Evolutionary conservation across 2,329 filamentous ascomycete species (phyloP), one percentile per base, ranked within the genome.

Genomic region (Intubia oerlemansii): DNA sequence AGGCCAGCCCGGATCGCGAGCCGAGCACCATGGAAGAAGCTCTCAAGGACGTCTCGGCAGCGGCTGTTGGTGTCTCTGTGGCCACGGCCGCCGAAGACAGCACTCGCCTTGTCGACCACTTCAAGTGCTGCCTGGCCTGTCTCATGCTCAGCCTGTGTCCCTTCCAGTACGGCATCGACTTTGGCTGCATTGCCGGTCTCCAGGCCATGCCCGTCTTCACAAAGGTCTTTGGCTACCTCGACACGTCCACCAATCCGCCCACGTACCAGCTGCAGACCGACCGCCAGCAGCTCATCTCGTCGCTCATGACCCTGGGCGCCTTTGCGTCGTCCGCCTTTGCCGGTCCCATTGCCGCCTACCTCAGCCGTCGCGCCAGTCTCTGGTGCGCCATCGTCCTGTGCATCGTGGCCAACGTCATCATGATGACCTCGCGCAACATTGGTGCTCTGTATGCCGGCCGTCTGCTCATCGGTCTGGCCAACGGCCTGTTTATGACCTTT

Each of bases 401-500:
- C 36, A 52, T 48, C 35, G 44, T 59, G 4, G 49, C 61, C 11
- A 66, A 66, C 35, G 46, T 64, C 12, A 51, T 66, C 38, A 67
- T 67, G 62, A 66, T 67, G 59, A 51, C 55, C 4, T 64, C 59
- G 0, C 53, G 50, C 6, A 42, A 48, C 31, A 63, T 69, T 21
- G 58, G 51, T 11, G 59, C 53, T 1, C 53, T 69, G 5, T 67
- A 69, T 32, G 51, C 54, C 15, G 63, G 59, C 8, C 55, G 63
- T 21, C 44, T 67, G 6, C 41, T 67, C 11, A 61, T 66, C 31
- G 64, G 64, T 3, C 33, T 67, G 5, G 57, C 60, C 5, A 66
- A 66, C 38, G 62, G 62, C 4, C 56, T 63, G 38, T 57, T 65
- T 41, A 62, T 66, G 59, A 65, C 59, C 2, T 66, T 45, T 13